Base-by-base conservation (phyloP, 1,139 yeast genomes). In the Suhomyces bokatorum region DNA sequence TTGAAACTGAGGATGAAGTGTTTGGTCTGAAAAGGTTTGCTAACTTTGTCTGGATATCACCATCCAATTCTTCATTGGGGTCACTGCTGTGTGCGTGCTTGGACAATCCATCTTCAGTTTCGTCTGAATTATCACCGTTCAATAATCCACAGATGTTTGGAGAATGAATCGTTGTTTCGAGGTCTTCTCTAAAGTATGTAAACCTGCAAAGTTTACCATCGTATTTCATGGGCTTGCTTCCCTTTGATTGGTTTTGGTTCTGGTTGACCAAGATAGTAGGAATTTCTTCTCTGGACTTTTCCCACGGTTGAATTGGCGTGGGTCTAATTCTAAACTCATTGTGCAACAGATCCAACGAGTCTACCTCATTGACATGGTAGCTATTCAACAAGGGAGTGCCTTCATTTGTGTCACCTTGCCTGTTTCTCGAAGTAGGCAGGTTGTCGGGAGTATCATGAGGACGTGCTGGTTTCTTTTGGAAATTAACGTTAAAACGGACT, bases 131-230 rank as follows among this genome's bases (percentile, higher is more conserved):
- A 2, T 26, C 38, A 6, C 40, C 48, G 6, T 47, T 44, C 33
- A 89, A 62, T 29, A 91, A 69, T 0, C 97, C 98, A 12, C 96
- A 84, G 30, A 93, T 82, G 4, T 87, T 84, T 1, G 97, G 93
- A 0, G 97, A 82, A 63, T 93, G 98, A 13, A 93, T 81, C 0
- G 99, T 93, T 13, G 89, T 81, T 15, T 85, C 87, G 54, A 93
- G 68, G 57, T 90, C 96, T 54, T 91, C 97, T 52, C 98, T 75
- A 64, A 93, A 93, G 60, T 91, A 93, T 0, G 98, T 89, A 67
- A 87, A 93, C 49, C 99, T 55, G 47, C 70, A 70, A n/a, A 61
- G 46, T 15, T 60, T 63, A 2, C 63, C 61, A 36, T 60, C 66
- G 11, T 49, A 22, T 29, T 33, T 53, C 43, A 38, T 30, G 27